Evolutionary conservation across 352 stramenopile species (phyloP).

Genomic region (Phytophthora quininea): DNA sequence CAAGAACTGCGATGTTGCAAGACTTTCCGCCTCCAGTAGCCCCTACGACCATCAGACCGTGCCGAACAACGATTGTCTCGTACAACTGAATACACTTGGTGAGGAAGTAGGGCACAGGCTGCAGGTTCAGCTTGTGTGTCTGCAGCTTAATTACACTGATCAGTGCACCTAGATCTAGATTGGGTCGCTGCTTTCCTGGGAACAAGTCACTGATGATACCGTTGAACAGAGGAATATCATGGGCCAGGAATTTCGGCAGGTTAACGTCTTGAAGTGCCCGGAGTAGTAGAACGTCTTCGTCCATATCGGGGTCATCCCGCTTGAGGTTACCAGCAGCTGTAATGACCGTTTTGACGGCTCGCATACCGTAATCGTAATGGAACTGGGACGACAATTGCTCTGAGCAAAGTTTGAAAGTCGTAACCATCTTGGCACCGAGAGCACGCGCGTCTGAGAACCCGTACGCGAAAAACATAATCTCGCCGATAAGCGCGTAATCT

Average conservation of each 20-base stretch:
- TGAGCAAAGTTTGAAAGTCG: slow-evolving; percentile 89
- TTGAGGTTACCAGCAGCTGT: slow-evolving; percentile 91
- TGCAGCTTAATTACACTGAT: slow-evolving; percentile 91
- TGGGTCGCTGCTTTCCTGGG: slow-evolving; percentile 87
- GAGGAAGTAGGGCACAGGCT: slow-evolving; percentile 92
- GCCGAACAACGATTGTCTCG: slow-evolving; percentile 94
- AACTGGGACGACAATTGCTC: slow-evolving; percentile 90
- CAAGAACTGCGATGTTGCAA: slow-evolving; percentile 89
- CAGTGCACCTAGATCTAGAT: slow-evolving; percentile 88
- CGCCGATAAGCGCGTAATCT: slow-evolving; percentile 89
- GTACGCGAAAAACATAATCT: slow-evolving; percentile 93
- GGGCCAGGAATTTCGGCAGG: slow-evolving; percentile 94
- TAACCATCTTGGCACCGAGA: slow-evolving; percentile 85
- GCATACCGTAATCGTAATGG: slow-evolving; percentile 93
- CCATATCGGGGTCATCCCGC: slow-evolving; percentile 90
- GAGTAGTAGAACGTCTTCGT: slow-evolving; percentile 93
- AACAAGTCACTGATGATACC: slow-evolving; percentile 96
- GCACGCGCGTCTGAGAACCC: slow-evolving; percentile 60
- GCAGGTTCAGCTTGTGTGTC: slow-evolving; percentile 83
- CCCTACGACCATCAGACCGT: slow-evolving; percentile 97
- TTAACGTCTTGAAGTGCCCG: slow-evolving; percentile 96
- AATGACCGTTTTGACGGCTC: slow-evolving; percentile 90
- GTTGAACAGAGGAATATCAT: slow-evolving; percentile 96
- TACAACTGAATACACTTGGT: slow-evolving; percentile 96
- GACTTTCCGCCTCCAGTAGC: slow-evolving; percentile 92